Base-by-base conservation (phyloP, 176 grass and related monocot species). In the Lolium rigidum region DNA sequence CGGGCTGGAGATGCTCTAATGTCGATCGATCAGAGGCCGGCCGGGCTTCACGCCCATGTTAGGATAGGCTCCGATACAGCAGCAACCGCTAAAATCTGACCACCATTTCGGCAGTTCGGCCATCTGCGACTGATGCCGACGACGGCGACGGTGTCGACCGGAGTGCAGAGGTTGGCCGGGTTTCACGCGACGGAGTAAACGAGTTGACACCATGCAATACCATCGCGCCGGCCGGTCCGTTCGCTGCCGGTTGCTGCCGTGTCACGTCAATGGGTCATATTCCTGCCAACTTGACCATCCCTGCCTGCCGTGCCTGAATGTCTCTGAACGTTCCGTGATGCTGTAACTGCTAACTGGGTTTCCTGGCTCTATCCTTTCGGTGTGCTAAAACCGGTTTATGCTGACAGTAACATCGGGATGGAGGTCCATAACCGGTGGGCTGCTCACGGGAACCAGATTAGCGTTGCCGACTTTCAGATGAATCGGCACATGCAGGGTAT, bases 191-290 rank as follows among this genome's bases (percentile, higher is more conserved):
- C 57, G 10, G 69, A 6, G 25, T 16, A 43, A 77, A 67, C 31
- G 9, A 13, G 41, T 1, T 6, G 51, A 17, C 4, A 54, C 51
- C 51, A n/a, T n/a, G n/a, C n/a, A 35, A 35, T 35, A 54, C 51
- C 54, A 20, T 7, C 7, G 31, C 39, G 47, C 73, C 49, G 24
- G 10, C 20, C 28, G 28, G 28, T 31, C 28, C 28, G 28, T 31
- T 31, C 31, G 31, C 31, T 35, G 31, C 31, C 31, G 2, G 31
- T 3, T 24, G 37, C 57, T 15, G 13, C 20, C 7, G 63, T 26
- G 88, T 85, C 82, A 85, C 82, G 68, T 80, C 87, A 57, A 6
- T 1, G 2, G 31, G 54, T 18, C 31, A 31, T 38, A 1, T 3
- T 46, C 54, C 16, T 44, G 52, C 63, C 88, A 26, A 70, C 62